These are phyloP conservation scores for Fraxinus americana DNA, from an alignment of 257 asterid species.

Conservation along the genomic window DNA sequence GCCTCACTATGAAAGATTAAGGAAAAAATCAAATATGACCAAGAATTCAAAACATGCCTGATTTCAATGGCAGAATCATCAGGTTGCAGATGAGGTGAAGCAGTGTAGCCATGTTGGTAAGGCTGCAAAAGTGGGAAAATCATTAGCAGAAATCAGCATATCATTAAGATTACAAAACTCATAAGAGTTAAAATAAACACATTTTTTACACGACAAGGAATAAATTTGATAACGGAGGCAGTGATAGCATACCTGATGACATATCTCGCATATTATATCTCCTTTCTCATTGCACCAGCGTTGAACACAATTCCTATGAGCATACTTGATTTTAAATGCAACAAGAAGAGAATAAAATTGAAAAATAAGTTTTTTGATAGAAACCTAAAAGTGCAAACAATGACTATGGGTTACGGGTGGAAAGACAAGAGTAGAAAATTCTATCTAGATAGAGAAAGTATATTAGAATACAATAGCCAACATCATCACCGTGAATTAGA, in stretches of 20 bases:
- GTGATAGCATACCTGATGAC: slow-evolving; percentile 41
- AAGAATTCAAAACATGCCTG: slow-evolving; percentile 28
- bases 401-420: not conserved
- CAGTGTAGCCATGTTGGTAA: slow-evolving; percentile 55
- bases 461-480: not conserved
- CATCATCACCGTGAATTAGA: not conserved
- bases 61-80: slow-evolving; percentile 46
- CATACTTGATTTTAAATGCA: slow-evolving; percentile 33
- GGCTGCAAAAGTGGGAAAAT: slow-evolving; percentile 32
- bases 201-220: not conserved
- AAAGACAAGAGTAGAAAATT: not conserved
- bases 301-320: slow-evolving; percentile 55
- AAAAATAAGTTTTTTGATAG: not conserved
- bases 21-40: not conserved
- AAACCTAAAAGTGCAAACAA: not conserved
- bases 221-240: not conserved
- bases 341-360: not conserved
- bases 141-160: not conserved
- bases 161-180: not conserved
- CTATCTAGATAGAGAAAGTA: not conserved
- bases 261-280: slow-evolving; percentile 53
- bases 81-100: slow-evolving; percentile 39
- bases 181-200: not conserved
- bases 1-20: not conserved
- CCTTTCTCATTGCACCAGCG: slow-evolving; percentile 64